These are phyloP conservation scores for Calamus simplicifolius DNA, from an alignment of 176 grass and related monocot species.

Conservation along the genomic window DNA sequence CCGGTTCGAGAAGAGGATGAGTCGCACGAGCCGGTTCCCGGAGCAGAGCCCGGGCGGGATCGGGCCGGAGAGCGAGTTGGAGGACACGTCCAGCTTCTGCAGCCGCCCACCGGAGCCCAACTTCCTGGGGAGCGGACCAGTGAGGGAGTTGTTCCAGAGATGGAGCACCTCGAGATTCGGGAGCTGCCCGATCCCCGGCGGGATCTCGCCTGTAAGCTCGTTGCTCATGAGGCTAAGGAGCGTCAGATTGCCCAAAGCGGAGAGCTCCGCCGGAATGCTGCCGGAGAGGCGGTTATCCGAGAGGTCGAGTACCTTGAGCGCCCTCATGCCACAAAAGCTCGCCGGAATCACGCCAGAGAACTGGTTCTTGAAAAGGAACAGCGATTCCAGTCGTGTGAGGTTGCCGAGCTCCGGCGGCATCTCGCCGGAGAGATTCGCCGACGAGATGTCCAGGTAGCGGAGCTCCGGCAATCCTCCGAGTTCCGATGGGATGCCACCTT, in stretches of 20 bases:
- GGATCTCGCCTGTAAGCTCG: constrained; percentile 51
- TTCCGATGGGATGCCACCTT: constrained; percentile 25
- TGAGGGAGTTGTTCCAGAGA: constrained; percentile 94
- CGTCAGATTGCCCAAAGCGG: constrained; percentile 35
- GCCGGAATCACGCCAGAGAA: constrained; percentile 42
- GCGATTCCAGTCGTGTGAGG: constrained; percentile 25
- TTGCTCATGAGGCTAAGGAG: constrained; percentile 80
- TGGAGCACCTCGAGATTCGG: constrained; percentile 61
- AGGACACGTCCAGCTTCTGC: constrained; percentile 68
- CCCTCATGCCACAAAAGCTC: constrained; percentile 21
- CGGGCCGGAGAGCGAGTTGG: constrained; percentile 54
- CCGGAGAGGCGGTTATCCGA: constrained; percentile 66
- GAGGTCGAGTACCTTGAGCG: constrained; percentile 50
- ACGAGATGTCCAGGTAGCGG: constrained; percentile 59
- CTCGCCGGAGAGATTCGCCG: constrained; percentile 36
- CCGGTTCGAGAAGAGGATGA: constrained; percentile 81
- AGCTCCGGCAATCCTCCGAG: constrained; percentile 35
- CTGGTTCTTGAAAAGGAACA: constrained; percentile 92
- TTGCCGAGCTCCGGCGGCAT: constrained; percentile 39
- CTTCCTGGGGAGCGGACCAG: constrained; percentile 39
- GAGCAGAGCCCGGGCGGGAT: constrained; percentile 52
- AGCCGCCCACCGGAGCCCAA: constrained; percentile 43
- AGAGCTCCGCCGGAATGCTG: constrained; percentile 38
- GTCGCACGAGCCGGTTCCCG: constrained; percentile 43
- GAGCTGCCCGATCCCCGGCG: constrained; percentile 37